phyloP scores from a whole-genome alignment of 2,329 filamentous ascomycete species.

The Fusarium mexicanum region DNA sequence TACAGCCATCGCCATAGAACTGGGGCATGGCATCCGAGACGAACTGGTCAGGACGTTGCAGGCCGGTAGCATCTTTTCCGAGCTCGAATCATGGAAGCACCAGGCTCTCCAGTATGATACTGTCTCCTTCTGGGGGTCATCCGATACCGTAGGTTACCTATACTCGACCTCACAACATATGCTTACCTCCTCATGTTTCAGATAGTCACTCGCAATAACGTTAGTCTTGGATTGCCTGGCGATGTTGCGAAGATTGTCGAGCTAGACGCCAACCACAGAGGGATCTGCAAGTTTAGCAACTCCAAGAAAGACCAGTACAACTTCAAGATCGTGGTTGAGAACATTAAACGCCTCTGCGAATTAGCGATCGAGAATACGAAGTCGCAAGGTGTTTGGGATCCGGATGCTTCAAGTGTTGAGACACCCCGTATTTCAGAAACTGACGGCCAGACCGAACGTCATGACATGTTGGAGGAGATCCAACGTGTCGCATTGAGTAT shows the following conservation, averaged over 20 bases:
- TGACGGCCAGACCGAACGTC: background rate
- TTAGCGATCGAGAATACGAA: accelerated
- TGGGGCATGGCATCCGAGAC: accelerated
- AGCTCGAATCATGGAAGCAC: background rate
- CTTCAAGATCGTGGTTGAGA: background rate
- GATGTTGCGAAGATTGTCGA: background rate
- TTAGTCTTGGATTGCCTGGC: background rate
- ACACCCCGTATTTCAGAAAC: accelerated
- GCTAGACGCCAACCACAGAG: background rate
- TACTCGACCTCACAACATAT: accelerated
- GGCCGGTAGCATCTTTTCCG: background rate
- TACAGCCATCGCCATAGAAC: background rate
- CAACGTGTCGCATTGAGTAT: background rate
- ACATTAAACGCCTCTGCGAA: background rate
- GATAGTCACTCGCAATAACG: background rate
- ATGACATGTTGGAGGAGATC: background rate
- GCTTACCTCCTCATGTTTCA: accelerated
- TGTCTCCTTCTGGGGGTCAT: background rate
- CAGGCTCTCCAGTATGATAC: background rate
- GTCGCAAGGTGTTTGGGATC: accelerated
- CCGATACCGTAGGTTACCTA: background rate
- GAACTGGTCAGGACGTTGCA: background rate
- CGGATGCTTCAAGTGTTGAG: background rate
- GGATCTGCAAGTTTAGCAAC: background rate
- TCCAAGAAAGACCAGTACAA: background rate